Base-by-base conservation (phyloP, 1,284 basidiomycete genomes). In the Tetrapyrgos nigripes region DNA sequence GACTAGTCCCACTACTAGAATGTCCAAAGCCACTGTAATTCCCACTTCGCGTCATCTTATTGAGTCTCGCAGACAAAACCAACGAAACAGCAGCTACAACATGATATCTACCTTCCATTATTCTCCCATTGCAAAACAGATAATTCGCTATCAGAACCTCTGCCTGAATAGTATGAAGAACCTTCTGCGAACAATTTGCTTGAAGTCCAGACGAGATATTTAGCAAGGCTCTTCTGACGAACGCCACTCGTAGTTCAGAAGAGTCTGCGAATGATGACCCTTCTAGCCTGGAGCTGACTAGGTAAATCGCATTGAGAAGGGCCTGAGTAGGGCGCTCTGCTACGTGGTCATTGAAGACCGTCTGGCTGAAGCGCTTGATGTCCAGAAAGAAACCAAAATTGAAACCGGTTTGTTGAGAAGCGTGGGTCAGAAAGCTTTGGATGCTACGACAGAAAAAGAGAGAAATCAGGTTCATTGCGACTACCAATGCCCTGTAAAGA, bases 261-360 rank as follows among this genome's bases (percentile, higher is more conserved):
- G 47, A 24, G n/a, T 53, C 35, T 9, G 24, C 24, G 8, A 52
- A 53, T 6, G 57, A 33, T n/a, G 70, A 64, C 4, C 69, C 56
- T 27, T 64, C 64, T 5, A 64, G 55, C 0, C 67, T 69, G n/a
- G n/a, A n/a, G n/a, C n/a, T n/a, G 68, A 68, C 70, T 17, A 73
- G 63, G 48, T 68, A 71, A 8, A 63, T 57, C 1, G 68, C 59
- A 46, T 63, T 64, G n/a, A 67, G 40, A 9, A 71, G 57, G 17
- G 67, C 66, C 10, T 66, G 60, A 10, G 58, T 58, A 2, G 67
- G 68, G 10, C 65, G 27, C 28, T 53, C 57, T 5, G 26, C 31
- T 26, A 49, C 27, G 35, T 29, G 26, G 29, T 31, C 26, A 5
- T 44, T n/a, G 28, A 46, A 28, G 23, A 54, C 46, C 2, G 44